Conservation (phyloP, 768 basidiomycete genomes). For the Rhizopogon vinicolor region DNA sequence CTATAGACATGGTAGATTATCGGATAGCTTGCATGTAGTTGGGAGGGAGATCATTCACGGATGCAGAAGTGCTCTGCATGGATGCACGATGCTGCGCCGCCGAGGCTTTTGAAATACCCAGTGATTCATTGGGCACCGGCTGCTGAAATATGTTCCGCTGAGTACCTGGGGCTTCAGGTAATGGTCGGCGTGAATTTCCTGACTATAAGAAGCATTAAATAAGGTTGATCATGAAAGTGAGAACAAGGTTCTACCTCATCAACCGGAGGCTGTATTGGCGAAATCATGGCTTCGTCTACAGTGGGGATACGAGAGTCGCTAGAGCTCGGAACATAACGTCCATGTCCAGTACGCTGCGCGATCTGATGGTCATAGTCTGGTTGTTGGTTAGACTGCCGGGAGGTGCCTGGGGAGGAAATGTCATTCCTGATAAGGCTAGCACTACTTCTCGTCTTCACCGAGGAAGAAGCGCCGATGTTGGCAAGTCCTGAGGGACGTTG, state of each 20-base stretch:
- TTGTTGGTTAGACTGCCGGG: constrained; percentile 7
- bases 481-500: neutral
- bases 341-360: neutral
- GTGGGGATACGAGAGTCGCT: constrained; percentile 9
- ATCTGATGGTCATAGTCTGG: neutral
- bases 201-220: constrained; percentile 4
- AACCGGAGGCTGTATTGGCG: neutral
- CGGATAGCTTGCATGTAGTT: constrained; percentile 16
- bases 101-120: neutral
- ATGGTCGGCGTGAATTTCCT: constrained; percentile 10
- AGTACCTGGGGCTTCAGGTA: constrained; percentile 19
- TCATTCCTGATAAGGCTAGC: constrained; percentile 8
- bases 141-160: neutral
- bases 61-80: constrained; percentile 9
- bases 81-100: constrained; percentile 1
- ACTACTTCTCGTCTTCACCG: constrained; percentile 13
- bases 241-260: constrained; percentile 14
- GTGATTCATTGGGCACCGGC: neutral
- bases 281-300: constrained; percentile 3
- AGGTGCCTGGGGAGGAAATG: neutral
- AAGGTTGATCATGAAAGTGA: neutral
- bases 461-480: constrained; percentile 16
- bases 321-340: neutral
- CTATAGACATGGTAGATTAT: neutral
- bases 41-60: constrained; percentile 15